Conservation (phyloP, 352 stramenopile species). For the Phytopythium mirpurense region DNA sequence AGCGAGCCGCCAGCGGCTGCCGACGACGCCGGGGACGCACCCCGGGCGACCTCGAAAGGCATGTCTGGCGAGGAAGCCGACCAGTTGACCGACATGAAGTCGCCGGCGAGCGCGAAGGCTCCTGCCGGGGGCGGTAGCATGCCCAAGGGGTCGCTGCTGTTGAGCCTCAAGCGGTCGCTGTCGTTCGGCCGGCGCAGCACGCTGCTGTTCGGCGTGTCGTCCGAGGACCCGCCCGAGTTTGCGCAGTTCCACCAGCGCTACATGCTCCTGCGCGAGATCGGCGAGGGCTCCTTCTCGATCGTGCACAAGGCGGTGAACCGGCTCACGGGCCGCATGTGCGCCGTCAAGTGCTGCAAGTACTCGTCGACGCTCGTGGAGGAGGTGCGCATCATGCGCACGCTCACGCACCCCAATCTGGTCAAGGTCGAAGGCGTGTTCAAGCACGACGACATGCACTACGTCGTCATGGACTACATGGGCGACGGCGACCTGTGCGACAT, state of each 20-base stretch:
- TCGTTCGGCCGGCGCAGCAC: not conserved
- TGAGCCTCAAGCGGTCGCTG: constrained; percentile 4
- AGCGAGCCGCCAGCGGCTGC: not conserved
- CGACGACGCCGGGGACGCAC: not conserved
- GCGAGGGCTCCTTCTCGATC: constrained; percentile 81
- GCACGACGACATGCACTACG: constrained; percentile 68
- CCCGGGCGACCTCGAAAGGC: not conserved
- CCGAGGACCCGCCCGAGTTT: constrained; percentile 37
- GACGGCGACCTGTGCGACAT: constrained; percentile 72
- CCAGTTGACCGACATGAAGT: not conserved
- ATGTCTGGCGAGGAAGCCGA: not conserved
- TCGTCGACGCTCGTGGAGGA: constrained; percentile 62
- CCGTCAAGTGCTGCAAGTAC: constrained; percentile 74
- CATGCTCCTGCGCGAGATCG: constrained; percentile 74
- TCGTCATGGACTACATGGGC: constrained; percentile 81
- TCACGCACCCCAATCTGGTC: constrained; percentile 70
- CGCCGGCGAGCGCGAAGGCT: not conserved
- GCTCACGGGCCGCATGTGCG: constrained; percentile 51
- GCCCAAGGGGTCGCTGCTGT: not conserved
- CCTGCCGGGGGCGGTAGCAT: not conserved
- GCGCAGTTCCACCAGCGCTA: constrained; percentile 57
- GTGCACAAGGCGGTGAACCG: constrained; percentile 73
- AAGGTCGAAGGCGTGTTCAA: constrained; percentile 63
- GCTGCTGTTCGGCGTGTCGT: constrained; percentile 1
- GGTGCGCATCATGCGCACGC: constrained; percentile 49